Base-by-base conservation (phyloP, 148 eudicot species). In the Rhododendron williamsianum region DNA sequence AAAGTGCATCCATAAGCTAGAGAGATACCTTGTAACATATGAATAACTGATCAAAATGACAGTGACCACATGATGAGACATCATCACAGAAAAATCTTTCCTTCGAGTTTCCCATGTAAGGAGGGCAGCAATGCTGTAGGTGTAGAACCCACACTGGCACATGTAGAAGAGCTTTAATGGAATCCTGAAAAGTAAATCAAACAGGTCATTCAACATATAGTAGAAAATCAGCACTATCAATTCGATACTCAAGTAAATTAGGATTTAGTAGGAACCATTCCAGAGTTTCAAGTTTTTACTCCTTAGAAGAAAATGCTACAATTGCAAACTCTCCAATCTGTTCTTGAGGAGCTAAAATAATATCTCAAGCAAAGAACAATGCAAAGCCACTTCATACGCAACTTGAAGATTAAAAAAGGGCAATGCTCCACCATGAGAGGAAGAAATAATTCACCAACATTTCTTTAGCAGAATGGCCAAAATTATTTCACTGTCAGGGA, bases 101-200 rank as follows among this genome's bases (percentile, higher is more conserved):
- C 99, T 87, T 76, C 99, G 92, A 43, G 99, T 97, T 92, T 97
- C 99, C 99, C 99, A 97, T 41, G 89, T 86, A 56, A 97, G 91
- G 85, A 97, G 96, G 79, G 99, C 98, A 85, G 91, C 96, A 86
- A 94, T 95, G 91, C 98, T 95, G 88, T 91, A 97, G 46, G 90
- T 52, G 93, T 97, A 97, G 90, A 97, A 97, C 76, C 99, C 99
- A 84, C 94, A 94, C 84, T 95, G 94, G 89, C 99, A 95, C 98
- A 94, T 93, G 87, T 97, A 97, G 90, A 86, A 86, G 77, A 97
- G 94, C 91, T 87, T 88, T 83, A 97, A n/a, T 36, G 98, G 87
- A 88, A 89, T 88, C 93, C 99, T 97, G 96, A 84, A 90, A 87
- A 43, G 84, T 81, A 85, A 81, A 82, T 71, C 74, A 84, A 88